Evolutionary conservation across 352 stramenopile species (phyloP), one percentile per base, ranked within the genome.

Genomic region (Globisporangium paroecandrum): DNA sequence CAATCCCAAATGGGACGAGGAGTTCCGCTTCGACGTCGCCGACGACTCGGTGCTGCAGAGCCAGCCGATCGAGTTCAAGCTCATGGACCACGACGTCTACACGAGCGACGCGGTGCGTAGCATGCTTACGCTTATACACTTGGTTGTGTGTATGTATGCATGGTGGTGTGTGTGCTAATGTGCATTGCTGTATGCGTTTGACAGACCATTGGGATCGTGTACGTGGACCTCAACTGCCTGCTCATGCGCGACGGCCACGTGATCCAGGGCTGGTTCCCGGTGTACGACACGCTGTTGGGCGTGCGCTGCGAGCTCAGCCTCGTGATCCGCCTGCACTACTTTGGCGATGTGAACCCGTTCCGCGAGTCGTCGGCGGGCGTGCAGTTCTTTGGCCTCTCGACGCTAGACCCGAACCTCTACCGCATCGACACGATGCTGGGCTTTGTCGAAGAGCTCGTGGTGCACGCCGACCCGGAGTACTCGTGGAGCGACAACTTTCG

Each of bases 381-480:
- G 24, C 97, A 98, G 66, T 97, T 99, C 56, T 99, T 99, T 72
- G 93, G 96, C 1, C 85, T 99, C 38, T 99, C 93, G 12, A 97
- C 85, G 10, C 78, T 99, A 4, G 97, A 99, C 66, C 87, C 88
- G 67, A 73, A 78, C 59, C 65, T 97, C 69, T 94, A 98, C 63
- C 66, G 86, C 74, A 83, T 99, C 72, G 81, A 97, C 60, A 88
- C 80, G 59, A 91, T 98, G 73, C 74, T 98, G 32, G 95, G 95
- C 46, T 97, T 98, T 72, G 95, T 98, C 15, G 94, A 98, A 66
- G 95, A 97, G 69, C 87, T 99, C 1, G 94, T 99, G 7, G 97
- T 99, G 49, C 97, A 99, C 36, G 96, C 98, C 24, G 98, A 99
- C 80, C 97, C 97, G 8, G 97, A 99, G 77, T 99, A 99, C 78